phyloP scores from a whole-genome alignment of 2,329 filamentous ascomycete species.

The Cladophialophora psammophila region DNA sequence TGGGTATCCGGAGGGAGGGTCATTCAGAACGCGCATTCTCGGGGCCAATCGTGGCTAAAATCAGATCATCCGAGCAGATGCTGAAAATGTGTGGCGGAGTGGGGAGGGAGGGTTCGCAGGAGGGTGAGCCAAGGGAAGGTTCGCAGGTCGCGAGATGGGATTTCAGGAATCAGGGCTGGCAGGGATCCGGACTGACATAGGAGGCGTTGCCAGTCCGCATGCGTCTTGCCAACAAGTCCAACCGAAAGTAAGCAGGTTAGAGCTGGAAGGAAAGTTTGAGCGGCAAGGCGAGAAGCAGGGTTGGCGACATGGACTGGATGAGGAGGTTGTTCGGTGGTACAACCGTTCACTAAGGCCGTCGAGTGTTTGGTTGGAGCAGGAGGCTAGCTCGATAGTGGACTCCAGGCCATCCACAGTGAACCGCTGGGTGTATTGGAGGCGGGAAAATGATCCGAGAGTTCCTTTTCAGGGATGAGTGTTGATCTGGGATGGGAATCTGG shows the following conservation, averaged over 20 bases:
- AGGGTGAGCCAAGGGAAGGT: conserved; percentile 8
- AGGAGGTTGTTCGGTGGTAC: neutral
- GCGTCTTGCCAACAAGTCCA: neutral
- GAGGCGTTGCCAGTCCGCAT: neutral
- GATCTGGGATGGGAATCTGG: neutral
- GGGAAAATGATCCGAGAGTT: neutral
- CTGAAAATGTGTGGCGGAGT: conserved; percentile 5
- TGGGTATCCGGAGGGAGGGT: conserved; percentile 14
- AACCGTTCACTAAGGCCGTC: neutral
- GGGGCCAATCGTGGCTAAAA: conserved; percentile 7
- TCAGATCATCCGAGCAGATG: neutral
- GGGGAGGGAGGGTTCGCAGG: conserved; percentile 8
- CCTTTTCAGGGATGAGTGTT: neutral
- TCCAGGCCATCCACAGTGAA: neutral
- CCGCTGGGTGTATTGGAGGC: neutral
- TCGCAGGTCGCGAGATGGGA: conserved; percentile 10
- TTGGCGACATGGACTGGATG: neutral
- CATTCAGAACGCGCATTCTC: conserved; percentile 26
- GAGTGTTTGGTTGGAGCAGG: conserved; percentile 6
- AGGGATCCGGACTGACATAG: neutral
- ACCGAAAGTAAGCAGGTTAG: neutral
- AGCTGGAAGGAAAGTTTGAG: neutral
- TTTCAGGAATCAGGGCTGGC: neutral
- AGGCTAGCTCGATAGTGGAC: conserved; percentile 1
- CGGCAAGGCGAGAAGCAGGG: neutral